Evolutionary conservation across 345 rosid species (phyloP).

Genomic region (Viola odorata): DNA sequence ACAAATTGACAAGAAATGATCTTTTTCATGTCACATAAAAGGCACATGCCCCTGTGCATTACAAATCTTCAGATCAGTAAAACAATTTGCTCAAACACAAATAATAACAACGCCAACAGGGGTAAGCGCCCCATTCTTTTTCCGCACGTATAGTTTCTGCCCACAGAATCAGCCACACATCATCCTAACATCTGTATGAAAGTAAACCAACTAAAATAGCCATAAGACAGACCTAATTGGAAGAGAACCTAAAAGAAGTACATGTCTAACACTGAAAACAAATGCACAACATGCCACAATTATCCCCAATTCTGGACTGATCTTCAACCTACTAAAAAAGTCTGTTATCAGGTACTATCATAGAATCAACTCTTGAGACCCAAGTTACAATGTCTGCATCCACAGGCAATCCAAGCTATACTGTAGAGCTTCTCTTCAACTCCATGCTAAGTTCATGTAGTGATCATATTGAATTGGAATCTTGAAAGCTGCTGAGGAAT

Average conservation of each 20-base stretch:
- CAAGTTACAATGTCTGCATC: neutral
- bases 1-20: no score
- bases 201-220: neutral
- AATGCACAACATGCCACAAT: neutral
- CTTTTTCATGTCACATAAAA: no score
- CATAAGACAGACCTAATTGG: neutral
- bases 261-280: neutral
- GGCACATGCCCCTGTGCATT: no score
- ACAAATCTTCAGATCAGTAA: no score
- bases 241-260: slow-evolving; percentile 8
- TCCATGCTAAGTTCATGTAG: slow-evolving; percentile 31
- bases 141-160: no score
- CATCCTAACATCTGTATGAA: slow-evolving; percentile 1
- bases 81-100: no score
- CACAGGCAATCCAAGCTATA: no score
- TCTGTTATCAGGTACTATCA: slow-evolving; percentile 1
- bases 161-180: neutral
- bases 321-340: neutral
- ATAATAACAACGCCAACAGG: no score
- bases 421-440: neutral
- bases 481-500: slow-evolving; percentile 98
- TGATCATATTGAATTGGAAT: slow-evolving; percentile 91
- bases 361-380: neutral
- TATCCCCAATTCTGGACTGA: neutral
- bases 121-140: no score